Conservation (phyloP, 768 basidiomycete species). For the Trametes cingulata region DNA sequence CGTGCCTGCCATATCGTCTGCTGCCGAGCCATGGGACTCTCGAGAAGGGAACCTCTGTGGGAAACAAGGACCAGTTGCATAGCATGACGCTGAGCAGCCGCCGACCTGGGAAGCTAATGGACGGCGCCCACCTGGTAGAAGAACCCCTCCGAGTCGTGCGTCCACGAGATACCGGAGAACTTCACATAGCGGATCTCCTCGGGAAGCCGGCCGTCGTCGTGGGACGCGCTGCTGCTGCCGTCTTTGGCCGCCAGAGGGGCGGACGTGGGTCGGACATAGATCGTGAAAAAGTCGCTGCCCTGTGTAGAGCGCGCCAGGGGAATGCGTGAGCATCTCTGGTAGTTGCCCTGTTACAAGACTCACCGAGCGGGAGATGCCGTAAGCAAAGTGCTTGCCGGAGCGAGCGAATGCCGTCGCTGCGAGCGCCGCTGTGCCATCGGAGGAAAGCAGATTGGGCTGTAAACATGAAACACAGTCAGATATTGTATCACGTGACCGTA, state of each 20-base stretch:
- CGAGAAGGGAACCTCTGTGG: slow-evolving; percentile 57
- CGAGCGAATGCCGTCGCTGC: slow-evolving; percentile 59
- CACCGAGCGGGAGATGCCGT: slow-evolving; percentile 73
- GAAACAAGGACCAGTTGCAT: background rate
- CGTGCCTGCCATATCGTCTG: slow-evolving; percentile 54
- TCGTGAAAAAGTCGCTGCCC: slow-evolving; percentile 74
- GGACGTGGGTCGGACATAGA: slow-evolving; percentile 66
- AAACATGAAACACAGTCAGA: background rate
- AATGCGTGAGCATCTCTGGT: slow-evolving; percentile 3
- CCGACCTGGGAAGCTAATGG: background rate
- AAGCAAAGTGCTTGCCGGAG: slow-evolving; percentile 71
- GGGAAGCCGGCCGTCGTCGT: slow-evolving; percentile 52
- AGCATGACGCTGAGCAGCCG: background rate
- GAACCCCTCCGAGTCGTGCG: slow-evolving; percentile 77
- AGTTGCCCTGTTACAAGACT: slow-evolving; percentile 24
- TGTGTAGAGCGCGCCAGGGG: slow-evolving; percentile 29
- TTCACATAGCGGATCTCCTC: slow-evolving; percentile 79
- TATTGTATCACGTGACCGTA: background rate
- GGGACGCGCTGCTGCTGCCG: slow-evolving; percentile 31
- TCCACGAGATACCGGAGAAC: slow-evolving; percentile 74
- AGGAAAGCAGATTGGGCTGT: slow-evolving; percentile 68
- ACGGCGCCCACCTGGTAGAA: slow-evolving; percentile 65
- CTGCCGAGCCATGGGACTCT: slow-evolving; percentile 44
- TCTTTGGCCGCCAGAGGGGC: slow-evolving; percentile 51
- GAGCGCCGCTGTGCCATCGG: slow-evolving; percentile 73